Evolutionary conservation across 805 yeast species (phyloP), one percentile per base, ranked within the genome.

Genomic region (Starmerella sirachaensis): DNA sequence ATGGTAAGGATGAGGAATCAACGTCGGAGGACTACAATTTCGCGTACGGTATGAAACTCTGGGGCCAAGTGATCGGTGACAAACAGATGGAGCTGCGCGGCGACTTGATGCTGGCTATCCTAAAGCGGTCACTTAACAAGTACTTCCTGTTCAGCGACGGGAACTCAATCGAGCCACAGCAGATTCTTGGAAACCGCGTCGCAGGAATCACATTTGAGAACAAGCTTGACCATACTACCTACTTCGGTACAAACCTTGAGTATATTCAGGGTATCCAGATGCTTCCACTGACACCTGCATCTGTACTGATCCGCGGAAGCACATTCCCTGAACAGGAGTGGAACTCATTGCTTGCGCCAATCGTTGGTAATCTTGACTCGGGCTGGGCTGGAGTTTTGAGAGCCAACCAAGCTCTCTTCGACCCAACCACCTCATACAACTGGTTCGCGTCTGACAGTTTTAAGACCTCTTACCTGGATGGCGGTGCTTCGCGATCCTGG

Each of bases 401-500:
- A 65, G 63, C 82, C 33, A 83, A 85, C 55, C 65, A 69, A 38
- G 94, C 94, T 0, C 60, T 86, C 14, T 70, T 59, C 50, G 81
- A 85, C 53, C 86, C 95, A 1, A 48, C 55, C 24, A 40, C 67
- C 1, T 66, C 93, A 0, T 83, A 74, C 53, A 47, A 60, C 2
- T 84, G 72, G 59, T 83, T 82, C 55, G 54, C 76, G 1, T 54
- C 70, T 23, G 48, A 62, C 5, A 62, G 60, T 38, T 85, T 82
- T 68, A 54, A 63, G 31, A 60, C 62, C n/a, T 50, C 56, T 3
- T 69, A 67, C 46, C 69, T 86, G 33, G 96, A 86, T 52, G 72
- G 72, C 40, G 96, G 96, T 2, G 88, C 84, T 67, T 76, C 88
- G 19, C 62, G 76, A 45, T 78, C 95, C 0, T 85, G 94, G 93